A percentile compares a stretch with the other conserved stretches of the same genome.
phyloP scores from a whole-genome alignment of 176 grass and related monocot species.

The Pontederia paniculata region DNA sequence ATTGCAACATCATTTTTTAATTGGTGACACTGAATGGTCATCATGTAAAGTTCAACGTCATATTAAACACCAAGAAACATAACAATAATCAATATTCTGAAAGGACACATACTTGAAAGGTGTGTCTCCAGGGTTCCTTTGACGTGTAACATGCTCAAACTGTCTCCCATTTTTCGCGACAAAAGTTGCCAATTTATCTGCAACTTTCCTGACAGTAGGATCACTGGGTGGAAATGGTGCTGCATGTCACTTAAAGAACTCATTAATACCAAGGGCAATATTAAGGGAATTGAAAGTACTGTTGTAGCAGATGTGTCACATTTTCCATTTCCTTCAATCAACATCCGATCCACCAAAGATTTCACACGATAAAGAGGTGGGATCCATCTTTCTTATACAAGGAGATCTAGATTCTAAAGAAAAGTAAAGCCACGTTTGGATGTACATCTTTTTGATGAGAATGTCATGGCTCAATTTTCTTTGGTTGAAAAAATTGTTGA shows the following conservation, averaged over 20 bases:
- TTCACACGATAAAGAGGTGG: conserved; percentile 24
- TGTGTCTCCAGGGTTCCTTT: conserved; percentile 88
- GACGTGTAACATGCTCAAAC: conserved; percentile 81
- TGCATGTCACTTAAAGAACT: conserved; percentile 99
- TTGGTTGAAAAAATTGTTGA: too few species aligned
- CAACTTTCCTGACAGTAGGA: conserved; percentile 82
- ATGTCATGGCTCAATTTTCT: too few species aligned
- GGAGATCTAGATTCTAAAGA: too few species aligned
- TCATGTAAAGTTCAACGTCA: not conserved
- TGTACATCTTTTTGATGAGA: too few species aligned
- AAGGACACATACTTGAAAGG: conserved; percentile 74
- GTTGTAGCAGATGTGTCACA: conserved; percentile 53
- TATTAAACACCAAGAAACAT: not conserved
- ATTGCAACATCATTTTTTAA: too few species aligned
- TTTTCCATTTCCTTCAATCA: conserved; percentile 68
- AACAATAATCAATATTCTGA: not conserved
- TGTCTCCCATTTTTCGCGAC: conserved; percentile 95
- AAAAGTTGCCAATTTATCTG: conserved; percentile 82
- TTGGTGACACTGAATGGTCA: too few species aligned
- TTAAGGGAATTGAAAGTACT: conserved; percentile 66
- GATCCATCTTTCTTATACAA: not conserved
- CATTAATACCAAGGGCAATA: conserved; percentile 58
- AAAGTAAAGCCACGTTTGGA: too few species aligned
- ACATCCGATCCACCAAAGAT: conserved; percentile 51
- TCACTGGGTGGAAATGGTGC: conserved; percentile 71